Conservation (phyloP, 768 basidiomycete genomes). For the Trametes gibbosa region DNA sequence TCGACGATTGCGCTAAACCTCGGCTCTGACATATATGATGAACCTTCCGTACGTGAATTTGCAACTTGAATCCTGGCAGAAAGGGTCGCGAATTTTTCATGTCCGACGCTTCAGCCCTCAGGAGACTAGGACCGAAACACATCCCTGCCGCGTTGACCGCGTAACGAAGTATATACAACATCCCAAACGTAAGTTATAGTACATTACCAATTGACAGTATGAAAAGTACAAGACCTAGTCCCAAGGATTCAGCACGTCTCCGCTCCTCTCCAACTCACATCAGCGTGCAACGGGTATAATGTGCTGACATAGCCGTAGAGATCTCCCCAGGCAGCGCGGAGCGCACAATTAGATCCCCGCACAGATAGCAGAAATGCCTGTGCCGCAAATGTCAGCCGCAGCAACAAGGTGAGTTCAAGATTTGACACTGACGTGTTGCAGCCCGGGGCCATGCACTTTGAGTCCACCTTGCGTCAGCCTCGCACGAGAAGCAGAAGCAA, state of each 20-base stretch:
- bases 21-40: too few species aligned
- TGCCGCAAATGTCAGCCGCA: neutral
- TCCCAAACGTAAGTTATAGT: neutral
- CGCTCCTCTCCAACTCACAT: constrained; percentile 5
- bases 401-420: too few species aligned
- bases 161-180: too few species aligned
- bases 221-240: too few species aligned
- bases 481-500: neutral
- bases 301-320: constrained; percentile 18
- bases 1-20: too few species aligned
- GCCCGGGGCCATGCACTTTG: constrained; percentile 31
- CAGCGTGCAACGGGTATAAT: constrained; percentile 29
- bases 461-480: neutral
- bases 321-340: constrained; percentile 27
- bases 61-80: too few species aligned
- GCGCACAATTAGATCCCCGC: constrained; percentile 31
- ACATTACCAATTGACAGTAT: neutral
- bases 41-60: too few species aligned
- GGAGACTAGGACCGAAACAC: too few species aligned
- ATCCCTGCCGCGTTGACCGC: too few species aligned
- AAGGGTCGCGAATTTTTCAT: too few species aligned
- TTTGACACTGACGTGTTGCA: constrained; percentile 32
- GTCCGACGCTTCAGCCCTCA: too few species aligned
- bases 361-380: constrained; percentile 38
- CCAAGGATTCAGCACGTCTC: too few species aligned